phyloP scores from a whole-genome alignment of 768 basidiomycete species.

The Phanerodontia chrysosporium region DNA sequence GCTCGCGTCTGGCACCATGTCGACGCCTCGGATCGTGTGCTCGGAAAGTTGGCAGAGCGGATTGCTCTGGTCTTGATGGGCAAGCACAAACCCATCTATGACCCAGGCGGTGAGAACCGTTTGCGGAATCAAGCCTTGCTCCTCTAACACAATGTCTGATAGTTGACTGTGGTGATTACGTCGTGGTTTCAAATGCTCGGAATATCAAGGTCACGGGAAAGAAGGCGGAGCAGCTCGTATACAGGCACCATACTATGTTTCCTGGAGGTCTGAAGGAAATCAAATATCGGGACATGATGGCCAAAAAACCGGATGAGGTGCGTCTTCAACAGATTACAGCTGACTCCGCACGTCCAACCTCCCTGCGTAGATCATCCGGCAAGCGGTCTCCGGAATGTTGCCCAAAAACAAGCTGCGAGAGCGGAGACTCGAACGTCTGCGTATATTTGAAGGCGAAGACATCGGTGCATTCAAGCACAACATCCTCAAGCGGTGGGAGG shows the following conservation, averaged over 20 bases:
- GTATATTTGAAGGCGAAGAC: constrained; percentile 79
- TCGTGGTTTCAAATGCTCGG: constrained; percentile 87
- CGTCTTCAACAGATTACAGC: constrained; percentile 24
- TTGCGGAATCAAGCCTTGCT: neutral
- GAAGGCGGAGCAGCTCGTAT: constrained; percentile 84
- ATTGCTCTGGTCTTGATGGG: constrained; percentile 98
- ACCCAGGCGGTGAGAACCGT: constrained; percentile 69
- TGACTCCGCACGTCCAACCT: neutral
- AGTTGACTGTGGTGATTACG: constrained; percentile 92
- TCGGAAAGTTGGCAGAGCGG: constrained; percentile 91
- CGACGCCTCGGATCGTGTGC: constrained; percentile 83
- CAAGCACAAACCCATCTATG: constrained; percentile 97
- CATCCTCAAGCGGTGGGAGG: constrained; percentile 79
- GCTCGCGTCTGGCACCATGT: constrained; percentile 97
- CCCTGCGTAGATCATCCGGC: constrained; percentile 79
- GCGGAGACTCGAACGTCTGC: constrained; percentile 79
- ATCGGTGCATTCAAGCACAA: constrained; percentile 77
- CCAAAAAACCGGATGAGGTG: constrained; percentile 85
- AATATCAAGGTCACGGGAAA: constrained; percentile 83
- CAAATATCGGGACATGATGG: constrained; percentile 79
- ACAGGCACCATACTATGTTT: constrained; percentile 87
- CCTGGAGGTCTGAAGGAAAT: constrained; percentile 93
- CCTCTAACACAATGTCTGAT: neutral
- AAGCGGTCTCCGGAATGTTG: constrained; percentile 97
- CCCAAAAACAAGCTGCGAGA: constrained; percentile 97